These are phyloP conservation scores for Lasiosphaeris hirsuta DNA, from an alignment of 495 filamentous ascomycete species.

Conservation along the genomic window DNA sequence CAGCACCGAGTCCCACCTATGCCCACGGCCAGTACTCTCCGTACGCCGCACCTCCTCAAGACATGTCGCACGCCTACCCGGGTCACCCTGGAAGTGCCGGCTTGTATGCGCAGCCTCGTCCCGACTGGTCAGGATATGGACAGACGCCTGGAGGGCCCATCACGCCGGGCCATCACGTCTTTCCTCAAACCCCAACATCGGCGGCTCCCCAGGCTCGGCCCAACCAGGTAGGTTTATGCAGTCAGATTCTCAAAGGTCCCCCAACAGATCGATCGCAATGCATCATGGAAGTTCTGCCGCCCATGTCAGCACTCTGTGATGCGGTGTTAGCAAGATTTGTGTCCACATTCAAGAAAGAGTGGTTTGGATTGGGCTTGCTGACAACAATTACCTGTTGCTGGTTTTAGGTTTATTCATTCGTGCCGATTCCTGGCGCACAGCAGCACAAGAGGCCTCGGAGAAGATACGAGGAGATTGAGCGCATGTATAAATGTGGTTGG, in stretches of 20 bases:
- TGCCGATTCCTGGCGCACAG: slow-evolving; percentile 94
- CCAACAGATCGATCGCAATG: too few species aligned
- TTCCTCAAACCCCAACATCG: slow-evolving; percentile 55
- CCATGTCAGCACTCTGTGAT: too few species aligned
- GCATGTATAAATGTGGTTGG: slow-evolving; percentile 99
- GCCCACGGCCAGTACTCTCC: slow-evolving; percentile 73
- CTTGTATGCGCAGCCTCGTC: slow-evolving; percentile 67
- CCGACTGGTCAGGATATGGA: slow-evolving; percentile 77
- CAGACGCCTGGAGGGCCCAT: slow-evolving; percentile 60
- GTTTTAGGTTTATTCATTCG: slow-evolving; percentile 89
- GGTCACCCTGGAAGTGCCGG: slow-evolving; percentile 42
- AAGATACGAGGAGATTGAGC: slow-evolving; percentile 97
- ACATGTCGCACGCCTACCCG: slow-evolving; percentile 71
- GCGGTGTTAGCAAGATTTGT: too few species aligned
- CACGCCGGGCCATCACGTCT: slow-evolving; percentile 42
- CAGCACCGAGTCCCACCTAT: slow-evolving; percentile 88
- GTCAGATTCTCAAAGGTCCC: too few species aligned
- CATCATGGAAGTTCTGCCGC: too few species aligned
- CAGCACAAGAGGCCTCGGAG: slow-evolving; percentile 95
- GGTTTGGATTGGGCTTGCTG: slow-evolving; percentile 3
- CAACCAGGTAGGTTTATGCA: slow-evolving; percentile 62
- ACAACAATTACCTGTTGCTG: background rate
- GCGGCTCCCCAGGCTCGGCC: slow-evolving; percentile 55
- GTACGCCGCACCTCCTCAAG: slow-evolving; percentile 74
- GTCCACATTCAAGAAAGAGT: too few species aligned